These are phyloP conservation scores for Thalassiosira profunda DNA, from an alignment of 108 stramenopile species.

Conservation along the genomic window DNA sequence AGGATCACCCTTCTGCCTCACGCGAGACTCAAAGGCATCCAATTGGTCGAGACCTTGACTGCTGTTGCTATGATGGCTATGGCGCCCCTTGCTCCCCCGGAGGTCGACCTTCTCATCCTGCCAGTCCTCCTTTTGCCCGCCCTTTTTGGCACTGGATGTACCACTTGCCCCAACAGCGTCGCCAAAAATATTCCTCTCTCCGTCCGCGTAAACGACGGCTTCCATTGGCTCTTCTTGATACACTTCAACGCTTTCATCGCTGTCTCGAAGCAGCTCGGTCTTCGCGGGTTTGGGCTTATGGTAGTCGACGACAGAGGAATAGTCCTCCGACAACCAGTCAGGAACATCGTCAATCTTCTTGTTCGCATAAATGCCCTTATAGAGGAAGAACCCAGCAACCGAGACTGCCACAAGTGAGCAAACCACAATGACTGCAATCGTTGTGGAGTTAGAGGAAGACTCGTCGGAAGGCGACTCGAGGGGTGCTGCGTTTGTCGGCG, in stretches of 20 bases:
- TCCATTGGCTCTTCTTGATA: background rate
- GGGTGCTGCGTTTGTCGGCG: background rate
- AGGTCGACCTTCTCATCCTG: no score
- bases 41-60: no score
- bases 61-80: no score
- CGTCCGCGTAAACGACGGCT: no score
- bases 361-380: background rate
- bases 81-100: no score
- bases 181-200: no score
- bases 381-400: background rate
- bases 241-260: background rate
- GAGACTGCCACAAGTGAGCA: background rate
- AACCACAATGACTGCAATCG: background rate
- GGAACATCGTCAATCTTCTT: conserved; percentile 1
- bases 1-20: background rate
- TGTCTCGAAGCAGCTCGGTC: background rate
- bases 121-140: no score
- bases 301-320: conserved; percentile 3
- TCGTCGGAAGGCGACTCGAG: background rate
- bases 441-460: background rate
- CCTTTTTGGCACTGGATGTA: no score
- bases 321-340: no score
- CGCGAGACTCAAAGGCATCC: background rate
- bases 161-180: no score
- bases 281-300: background rate